Evolutionary conservation across 176 grass and related monocot species (phyloP).

Genomic region (Themeda triandra): DNA sequence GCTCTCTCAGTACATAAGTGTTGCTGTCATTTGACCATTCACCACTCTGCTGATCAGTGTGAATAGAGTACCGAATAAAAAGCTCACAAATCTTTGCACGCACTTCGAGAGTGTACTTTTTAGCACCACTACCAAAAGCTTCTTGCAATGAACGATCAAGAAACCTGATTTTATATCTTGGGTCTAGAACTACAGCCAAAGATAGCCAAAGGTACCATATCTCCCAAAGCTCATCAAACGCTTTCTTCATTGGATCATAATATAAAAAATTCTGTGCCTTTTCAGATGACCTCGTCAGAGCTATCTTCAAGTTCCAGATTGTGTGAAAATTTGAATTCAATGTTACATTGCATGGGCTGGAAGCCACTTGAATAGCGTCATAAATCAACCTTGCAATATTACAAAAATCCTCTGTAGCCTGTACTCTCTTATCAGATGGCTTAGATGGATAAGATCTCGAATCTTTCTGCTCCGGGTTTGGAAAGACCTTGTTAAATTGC

Average conservation of each 20-base stretch:
- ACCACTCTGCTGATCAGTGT: neutral
- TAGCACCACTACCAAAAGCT: neutral
- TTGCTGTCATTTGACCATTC: neutral
- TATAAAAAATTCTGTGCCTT: neutral
- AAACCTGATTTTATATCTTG: constrained; percentile 10
- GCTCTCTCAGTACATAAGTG: neutral
- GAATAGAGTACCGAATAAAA: neutral
- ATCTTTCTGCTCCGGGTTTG: neutral
- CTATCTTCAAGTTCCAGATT: neutral
- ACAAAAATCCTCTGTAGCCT: neutral
- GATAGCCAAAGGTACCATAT: constrained; percentile 15
- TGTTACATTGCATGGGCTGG: neutral
- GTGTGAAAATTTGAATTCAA: neutral
- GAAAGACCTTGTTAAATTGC: neutral
- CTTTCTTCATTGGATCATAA: neutral
- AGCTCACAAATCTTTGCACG: neutral
- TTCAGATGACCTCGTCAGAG: neutral
- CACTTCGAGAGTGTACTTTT: neutral
- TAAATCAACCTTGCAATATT: neutral
- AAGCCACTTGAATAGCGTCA: neutral
- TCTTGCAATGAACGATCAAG: neutral
- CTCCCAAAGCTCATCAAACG: neutral
- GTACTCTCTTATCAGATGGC: neutral
- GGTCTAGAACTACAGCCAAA: constrained; percentile 9
- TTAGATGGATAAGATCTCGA: neutral